phyloP scores from a whole-genome alignment of 495 filamentous ascomycete genomes.

The Aspergillus asperescens region DNA sequence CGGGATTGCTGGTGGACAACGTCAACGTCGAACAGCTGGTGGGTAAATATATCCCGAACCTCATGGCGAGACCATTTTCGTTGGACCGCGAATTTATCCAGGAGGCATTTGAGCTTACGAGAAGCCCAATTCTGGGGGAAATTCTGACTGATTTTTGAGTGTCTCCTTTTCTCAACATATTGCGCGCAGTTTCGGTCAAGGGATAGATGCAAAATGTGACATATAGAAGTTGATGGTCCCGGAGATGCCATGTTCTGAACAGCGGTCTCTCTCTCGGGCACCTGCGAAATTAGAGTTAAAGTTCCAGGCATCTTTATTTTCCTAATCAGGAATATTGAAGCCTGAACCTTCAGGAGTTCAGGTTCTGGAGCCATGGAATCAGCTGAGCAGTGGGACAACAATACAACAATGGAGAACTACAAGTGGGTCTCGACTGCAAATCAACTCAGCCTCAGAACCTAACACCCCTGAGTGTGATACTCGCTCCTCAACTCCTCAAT shows the following conservation, averaged over 20 bases:
- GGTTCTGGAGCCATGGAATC: no score
- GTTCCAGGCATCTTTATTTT: no score
- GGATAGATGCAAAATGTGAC: neutral
- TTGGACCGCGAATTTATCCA: constrained; percentile 86
- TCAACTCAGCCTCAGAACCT: neutral
- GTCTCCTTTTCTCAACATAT: neutral
- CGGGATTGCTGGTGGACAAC: constrained; percentile 26
- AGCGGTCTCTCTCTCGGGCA: no score
- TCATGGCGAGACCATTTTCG: constrained; percentile 44
- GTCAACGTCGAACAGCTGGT: constrained; percentile 17
- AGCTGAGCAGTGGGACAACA: no score
- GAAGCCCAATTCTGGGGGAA: constrained; percentile 17
- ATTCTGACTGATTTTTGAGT: constrained; percentile 7
- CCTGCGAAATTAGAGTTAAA: no score
- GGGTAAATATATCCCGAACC: constrained; percentile 32
- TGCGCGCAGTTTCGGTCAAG: neutral
- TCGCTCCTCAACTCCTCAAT: constrained; percentile 13
- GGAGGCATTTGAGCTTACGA: constrained; percentile 78
- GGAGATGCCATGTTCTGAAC: no score
- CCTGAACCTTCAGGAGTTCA: no score
- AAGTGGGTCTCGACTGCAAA: no score
- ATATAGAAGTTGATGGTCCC: no score
- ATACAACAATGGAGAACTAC: no score
- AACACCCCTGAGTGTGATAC: neutral
- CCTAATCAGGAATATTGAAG: no score